Percentiles rank a stretch among this genome's conserved stretches.
phyloP scores from a whole-genome alignment of 2,329 filamentous ascomycete genomes.

The Lachnellula suecica region DNA sequence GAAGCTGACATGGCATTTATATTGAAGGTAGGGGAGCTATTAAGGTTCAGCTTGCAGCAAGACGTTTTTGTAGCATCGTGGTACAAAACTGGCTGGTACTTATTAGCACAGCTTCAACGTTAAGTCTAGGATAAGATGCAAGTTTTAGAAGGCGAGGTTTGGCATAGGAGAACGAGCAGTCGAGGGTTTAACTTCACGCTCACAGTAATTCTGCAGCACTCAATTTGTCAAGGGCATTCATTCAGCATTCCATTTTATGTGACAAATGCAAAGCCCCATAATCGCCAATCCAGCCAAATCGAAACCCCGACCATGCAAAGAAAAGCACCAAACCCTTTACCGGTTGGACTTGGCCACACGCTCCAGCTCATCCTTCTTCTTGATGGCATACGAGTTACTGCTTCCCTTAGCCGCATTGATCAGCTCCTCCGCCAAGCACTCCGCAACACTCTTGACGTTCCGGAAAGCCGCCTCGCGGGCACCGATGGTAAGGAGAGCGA shows the following conservation, averaged over 20 bases:
- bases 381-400: constrained; percentile 99
- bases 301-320: constrained; percentile 33
- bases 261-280: constrained; percentile 34
- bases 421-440: constrained; percentile 99
- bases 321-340: constrained; percentile 62
- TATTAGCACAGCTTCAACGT: too few species aligned
- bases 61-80: too few species aligned
- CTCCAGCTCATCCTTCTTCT: constrained; percentile 99
- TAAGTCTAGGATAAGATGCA: too few species aligned
- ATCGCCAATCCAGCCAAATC: constrained; percentile 31
- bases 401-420: constrained; percentile 99
- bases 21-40: too few species aligned
- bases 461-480: constrained; percentile 98
- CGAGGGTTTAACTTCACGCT: too few species aligned
- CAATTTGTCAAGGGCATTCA: constrained; percentile 10
- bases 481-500: constrained; percentile 97
- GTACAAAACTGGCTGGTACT: too few species aligned
- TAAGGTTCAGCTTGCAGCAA: too few species aligned
- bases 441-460: constrained; percentile 99
- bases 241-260: constrained; percentile 27
- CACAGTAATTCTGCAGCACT: background rate
- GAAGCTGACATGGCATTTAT: too few species aligned
- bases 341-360: constrained; percentile 99
- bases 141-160: too few species aligned
- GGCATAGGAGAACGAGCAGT: too few species aligned